phyloP scores from a whole-genome alignment of 2,329 filamentous ascomycete genomes.

The Piedraia hortae region DNA sequence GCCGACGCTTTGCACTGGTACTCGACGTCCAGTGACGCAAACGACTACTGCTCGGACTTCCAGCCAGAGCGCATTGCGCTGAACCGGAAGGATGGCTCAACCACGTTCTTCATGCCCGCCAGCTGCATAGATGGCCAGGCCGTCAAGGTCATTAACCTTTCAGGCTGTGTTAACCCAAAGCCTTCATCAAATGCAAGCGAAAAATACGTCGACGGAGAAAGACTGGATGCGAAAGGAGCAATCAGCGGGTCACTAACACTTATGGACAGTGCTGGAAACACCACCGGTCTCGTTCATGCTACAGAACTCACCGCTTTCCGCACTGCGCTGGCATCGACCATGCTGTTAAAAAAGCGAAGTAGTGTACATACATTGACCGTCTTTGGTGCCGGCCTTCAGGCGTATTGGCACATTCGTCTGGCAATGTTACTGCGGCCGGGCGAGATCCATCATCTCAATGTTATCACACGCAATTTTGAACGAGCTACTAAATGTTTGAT shows the following conservation, averaged over 20 bases:
- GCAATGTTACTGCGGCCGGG: constrained; percentile 41
- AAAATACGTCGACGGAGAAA: constrained; percentile 1
- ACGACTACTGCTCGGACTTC: constrained; percentile 29
- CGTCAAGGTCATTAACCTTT: constrained; percentile 29
- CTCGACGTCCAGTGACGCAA: constrained; percentile 30
- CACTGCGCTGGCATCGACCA: constrained; percentile 34
- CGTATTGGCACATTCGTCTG: constrained; percentile 80
- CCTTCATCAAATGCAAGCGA: constrained; percentile 5
- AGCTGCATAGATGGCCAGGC: constrained; percentile 30
- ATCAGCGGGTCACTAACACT: constrained; percentile 31
- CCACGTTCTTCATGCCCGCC: constrained; percentile 40
- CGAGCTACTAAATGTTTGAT: constrained; percentile 25
- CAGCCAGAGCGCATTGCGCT: constrained; percentile 35
- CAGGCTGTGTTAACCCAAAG: constrained; percentile 4
- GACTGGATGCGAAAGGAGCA: constrained; percentile 11
- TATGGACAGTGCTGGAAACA: constrained; percentile 27
- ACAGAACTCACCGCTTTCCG: constrained; percentile 42
- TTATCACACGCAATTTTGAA: constrained; percentile 51
- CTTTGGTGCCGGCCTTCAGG: constrained; percentile 72
- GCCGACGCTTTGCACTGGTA: constrained; percentile 35
- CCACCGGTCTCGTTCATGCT: constrained; percentile 35
- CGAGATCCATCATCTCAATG: constrained; percentile 53
- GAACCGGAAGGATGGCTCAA: constrained; percentile 31
- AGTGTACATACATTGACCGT: constrained; percentile 50
- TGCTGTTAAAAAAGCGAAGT: constrained; percentile 34